Percentiles rank a stretch among this genome's conserved stretches.
Conservation (phyloP, 192 early-diverging fungal genomes). For the Coemansia sp. region DNA sequence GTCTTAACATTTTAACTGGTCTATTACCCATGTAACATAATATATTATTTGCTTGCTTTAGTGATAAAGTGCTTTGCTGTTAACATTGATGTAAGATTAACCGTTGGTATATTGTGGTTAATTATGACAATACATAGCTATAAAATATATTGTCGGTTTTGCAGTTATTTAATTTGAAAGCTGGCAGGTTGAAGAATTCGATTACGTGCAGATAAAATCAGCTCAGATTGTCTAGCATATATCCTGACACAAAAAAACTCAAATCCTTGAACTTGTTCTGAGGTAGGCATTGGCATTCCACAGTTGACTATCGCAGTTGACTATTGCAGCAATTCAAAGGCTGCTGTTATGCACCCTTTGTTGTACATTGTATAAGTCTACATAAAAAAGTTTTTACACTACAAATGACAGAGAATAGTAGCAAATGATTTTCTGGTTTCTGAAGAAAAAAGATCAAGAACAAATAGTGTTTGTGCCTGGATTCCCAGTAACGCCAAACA, state of each 20-base stretch:
- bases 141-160: not conserved
- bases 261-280: not conserved
- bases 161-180: not conserved
- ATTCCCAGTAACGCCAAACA: not conserved
- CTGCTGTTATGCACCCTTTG: not conserved
- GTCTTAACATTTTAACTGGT: not conserved
- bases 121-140: not conserved
- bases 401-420: not conserved
- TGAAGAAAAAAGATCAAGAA: not conserved
- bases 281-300: not conserved
- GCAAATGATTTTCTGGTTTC: not conserved
- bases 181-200: too few relatives aligned
- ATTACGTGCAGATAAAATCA: not conserved
- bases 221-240: not conserved
- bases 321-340: not conserved
- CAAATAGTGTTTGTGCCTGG: not conserved
- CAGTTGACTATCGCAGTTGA: not conserved
- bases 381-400: not conserved
- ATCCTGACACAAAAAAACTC: not conserved
- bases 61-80: not conserved
- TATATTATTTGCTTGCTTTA: not conserved
- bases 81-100: not conserved
- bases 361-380: not conserved
- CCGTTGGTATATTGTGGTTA: not conserved
- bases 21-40: not conserved